Percentiles rank a stretch among this genome's conserved stretches.
These are phyloP conservation scores for Eruca vesicaria DNA, from an alignment of 441 rosid genomes.

Conservation along the genomic window DNA sequence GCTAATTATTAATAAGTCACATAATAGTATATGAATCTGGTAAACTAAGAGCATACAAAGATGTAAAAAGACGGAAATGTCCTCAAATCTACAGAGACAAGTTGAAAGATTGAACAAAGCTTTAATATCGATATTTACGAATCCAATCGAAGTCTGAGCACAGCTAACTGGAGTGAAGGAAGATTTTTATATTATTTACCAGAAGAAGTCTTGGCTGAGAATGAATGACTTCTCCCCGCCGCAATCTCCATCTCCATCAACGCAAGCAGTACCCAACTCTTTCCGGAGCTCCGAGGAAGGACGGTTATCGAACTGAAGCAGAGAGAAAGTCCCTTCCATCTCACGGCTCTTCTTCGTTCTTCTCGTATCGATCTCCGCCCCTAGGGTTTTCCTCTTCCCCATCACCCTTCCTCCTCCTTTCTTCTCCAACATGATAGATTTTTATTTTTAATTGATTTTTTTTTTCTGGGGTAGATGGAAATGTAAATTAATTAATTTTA, in stretches of 20 bases:
- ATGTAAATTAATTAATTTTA: slow-evolving; percentile 5
- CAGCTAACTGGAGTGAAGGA: no score
- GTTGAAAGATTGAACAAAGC: background rate
- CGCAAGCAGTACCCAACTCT: slow-evolving; percentile 22
- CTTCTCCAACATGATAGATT: slow-evolving; percentile 17
- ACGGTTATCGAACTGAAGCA: slow-evolving; percentile 41
- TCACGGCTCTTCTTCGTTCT: slow-evolving; percentile 24
- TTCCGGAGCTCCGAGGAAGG: slow-evolving; percentile 32
- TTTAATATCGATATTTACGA: background rate
- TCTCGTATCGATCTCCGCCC: slow-evolving; percentile 32
- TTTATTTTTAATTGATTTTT: background rate
- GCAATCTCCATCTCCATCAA: slow-evolving; percentile 33
- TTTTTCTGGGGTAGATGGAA: background rate
- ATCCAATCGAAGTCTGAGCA: no score
- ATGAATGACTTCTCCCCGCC: slow-evolving; percentile 61
- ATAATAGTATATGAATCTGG: background rate
- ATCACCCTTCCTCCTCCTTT: slow-evolving; percentile 22
- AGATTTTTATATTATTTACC: slow-evolving; percentile 52
- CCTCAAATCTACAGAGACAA: background rate
- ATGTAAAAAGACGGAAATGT: background rate
- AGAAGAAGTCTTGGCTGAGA: slow-evolving; percentile 90
- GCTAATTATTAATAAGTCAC: background rate
- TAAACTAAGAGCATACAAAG: background rate
- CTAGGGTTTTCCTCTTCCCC: slow-evolving; percentile 53
- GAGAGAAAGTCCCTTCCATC: slow-evolving; percentile 58